Percentiles rank a stretch among this genome's conserved stretches.
Conservation (phyloP, 805 yeast genomes). For the Hanseniaspora jakobsenii region DNA sequence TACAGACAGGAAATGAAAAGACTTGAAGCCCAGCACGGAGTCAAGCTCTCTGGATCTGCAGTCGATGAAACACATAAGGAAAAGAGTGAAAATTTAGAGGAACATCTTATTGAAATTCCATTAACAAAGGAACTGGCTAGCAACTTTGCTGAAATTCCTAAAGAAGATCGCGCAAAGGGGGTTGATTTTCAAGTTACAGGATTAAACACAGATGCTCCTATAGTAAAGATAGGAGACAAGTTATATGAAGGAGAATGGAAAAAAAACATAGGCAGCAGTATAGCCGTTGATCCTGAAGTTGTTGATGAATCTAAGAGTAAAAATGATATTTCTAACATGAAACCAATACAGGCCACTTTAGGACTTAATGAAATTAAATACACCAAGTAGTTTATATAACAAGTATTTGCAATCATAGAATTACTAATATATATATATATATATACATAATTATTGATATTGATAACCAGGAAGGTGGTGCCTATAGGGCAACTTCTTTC, state of each 20-base stretch:
- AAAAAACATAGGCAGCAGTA: slow-evolving; percentile 65
- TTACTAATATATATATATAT: neutral
- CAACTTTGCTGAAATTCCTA: slow-evolving; percentile 21
- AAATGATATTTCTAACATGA: slow-evolving; percentile 17
- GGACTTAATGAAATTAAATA: slow-evolving; percentile 9
- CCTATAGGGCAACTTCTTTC: too few relatives aligned
- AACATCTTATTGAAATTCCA: slow-evolving; percentile 45
- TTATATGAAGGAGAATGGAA: slow-evolving; percentile 69
- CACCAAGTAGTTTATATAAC: neutral
- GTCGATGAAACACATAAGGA: neutral
- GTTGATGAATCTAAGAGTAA: slow-evolving; percentile 21
- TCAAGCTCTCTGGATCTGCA: slow-evolving; percentile 2
- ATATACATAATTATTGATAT: neutral
- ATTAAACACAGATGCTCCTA: slow-evolving; percentile 41
- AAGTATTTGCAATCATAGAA: too few relatives aligned
- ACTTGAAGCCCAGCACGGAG: slow-evolving; percentile 18
- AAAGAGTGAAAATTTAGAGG: slow-evolving; percentile 25
- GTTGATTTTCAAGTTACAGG: slow-evolving; percentile 45
- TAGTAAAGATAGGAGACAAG: slow-evolving; percentile 45
- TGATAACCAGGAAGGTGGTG: neutral
- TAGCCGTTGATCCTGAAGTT: slow-evolving; percentile 24
- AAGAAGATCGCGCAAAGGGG: slow-evolving; percentile 27
- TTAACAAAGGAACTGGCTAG: slow-evolving; percentile 27
- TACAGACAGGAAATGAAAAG: slow-evolving; percentile 32
- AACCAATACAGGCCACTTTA: slow-evolving; percentile 1